Conservation (phyloP, 306 rosid genomes). For the Adenanthera pavonina region DNA sequence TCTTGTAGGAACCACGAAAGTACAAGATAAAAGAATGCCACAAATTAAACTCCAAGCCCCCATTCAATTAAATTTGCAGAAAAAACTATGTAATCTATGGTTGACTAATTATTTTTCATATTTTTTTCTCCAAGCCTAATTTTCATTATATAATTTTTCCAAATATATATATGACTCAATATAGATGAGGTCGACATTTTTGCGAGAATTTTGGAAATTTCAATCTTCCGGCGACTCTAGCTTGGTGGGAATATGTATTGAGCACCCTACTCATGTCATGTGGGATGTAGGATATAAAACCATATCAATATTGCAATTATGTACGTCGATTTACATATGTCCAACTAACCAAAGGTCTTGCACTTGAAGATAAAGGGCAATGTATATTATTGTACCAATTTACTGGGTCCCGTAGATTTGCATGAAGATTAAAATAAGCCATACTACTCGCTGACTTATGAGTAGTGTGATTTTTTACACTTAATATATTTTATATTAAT, state of each 20-base stretch:
- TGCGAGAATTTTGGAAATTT: conserved; percentile 24
- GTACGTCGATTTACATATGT: too few species aligned
- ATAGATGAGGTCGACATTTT: conserved; percentile 30
- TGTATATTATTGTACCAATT: too few species aligned
- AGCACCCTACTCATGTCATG: background rate
- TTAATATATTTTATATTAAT: too few species aligned
- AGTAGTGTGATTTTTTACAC: too few species aligned
- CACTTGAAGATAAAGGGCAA: background rate
- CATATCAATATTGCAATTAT: conserved; percentile 2
- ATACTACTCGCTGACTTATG: too few species aligned
- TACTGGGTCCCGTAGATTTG: too few species aligned
- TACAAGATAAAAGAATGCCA: conserved; percentile 33
- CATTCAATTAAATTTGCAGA: background rate
- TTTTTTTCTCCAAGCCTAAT: background rate
- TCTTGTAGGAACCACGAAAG: conserved; percentile 38
- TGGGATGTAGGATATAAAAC: background rate
- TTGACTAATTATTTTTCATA: conserved; percentile 4
- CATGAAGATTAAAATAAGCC: too few species aligned
- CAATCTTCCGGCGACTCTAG: conserved; percentile 17
- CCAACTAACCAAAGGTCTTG: background rate
- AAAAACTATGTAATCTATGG: background rate
- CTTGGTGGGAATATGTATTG: background rate
- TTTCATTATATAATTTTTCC: too few species aligned
- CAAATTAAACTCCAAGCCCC: conserved; percentile 13
- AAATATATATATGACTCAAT: background rate